phyloP scores from a whole-genome alignment of 192 early-diverging fungal species.

The Backusella liffmaniae region DNA sequence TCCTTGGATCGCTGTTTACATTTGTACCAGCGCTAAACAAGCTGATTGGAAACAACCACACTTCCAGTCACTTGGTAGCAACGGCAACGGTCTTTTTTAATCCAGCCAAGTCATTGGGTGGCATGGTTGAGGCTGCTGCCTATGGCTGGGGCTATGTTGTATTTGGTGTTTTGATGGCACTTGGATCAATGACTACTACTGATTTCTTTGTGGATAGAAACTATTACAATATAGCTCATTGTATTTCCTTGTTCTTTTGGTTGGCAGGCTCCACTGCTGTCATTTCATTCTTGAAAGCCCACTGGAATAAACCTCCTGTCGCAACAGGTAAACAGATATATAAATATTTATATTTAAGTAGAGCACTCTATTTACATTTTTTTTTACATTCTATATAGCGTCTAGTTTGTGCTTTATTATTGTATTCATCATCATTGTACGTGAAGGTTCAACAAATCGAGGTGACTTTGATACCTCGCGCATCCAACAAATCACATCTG shows the following conservation, averaged over 20 bases:
- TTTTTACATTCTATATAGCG: constrained; percentile 11
- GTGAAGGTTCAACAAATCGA: constrained; percentile 46
- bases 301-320: constrained; percentile 53
- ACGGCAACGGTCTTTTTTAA: constrained; percentile 78
- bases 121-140: constrained; percentile 53
- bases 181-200: constrained; percentile 47
- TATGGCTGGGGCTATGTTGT: constrained; percentile 38
- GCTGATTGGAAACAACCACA: constrained; percentile 57
- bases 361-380: neutral
- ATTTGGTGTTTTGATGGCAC: constrained; percentile 42
- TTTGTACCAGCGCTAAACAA: constrained; percentile 56
- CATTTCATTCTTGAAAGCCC: constrained; percentile 50
- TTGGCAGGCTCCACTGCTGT: constrained; percentile 53
- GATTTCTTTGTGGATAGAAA: constrained; percentile 47
- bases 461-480: constrained; percentile 42
- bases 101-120: constrained; percentile 71
- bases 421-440: constrained; percentile 48
- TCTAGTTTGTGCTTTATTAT: constrained; percentile 54
- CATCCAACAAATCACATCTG: constrained; percentile 43
- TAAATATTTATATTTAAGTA: neutral
- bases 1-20: constrained; percentile 65
- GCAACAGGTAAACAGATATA: constrained; percentile 39
- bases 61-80: constrained; percentile 67
- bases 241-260: constrained; percentile 49
- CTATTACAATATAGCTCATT: constrained; percentile 36